Evolutionary conservation across 1,284 basidiomycete species (phyloP).

Genomic region (Ganoderma resinaceum): DNA sequence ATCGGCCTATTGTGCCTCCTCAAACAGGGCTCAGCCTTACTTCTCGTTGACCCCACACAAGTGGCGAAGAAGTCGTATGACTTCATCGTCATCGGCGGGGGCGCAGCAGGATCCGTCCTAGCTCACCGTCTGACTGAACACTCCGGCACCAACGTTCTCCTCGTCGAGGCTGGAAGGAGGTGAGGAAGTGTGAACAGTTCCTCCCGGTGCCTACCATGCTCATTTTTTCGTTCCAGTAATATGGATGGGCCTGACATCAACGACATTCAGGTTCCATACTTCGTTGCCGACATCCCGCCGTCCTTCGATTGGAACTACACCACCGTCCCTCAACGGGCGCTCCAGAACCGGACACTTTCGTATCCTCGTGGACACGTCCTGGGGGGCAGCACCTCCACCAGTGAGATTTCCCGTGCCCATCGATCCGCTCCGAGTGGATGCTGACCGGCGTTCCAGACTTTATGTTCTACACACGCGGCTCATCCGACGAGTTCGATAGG

Average conservation of each 20-base stretch:
- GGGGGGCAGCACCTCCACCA: slow-evolving; percentile 23
- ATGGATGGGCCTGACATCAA: neutral
- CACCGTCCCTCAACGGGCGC: slow-evolving; percentile 18
- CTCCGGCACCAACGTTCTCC: neutral
- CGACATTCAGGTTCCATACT: neutral
- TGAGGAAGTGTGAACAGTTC: neutral
- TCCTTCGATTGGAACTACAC: slow-evolving; percentile 27
- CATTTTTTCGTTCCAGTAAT: neutral
- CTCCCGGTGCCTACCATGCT: neutral
- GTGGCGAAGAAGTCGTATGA: neutral
- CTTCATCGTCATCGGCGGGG: neutral
- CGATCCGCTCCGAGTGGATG: neutral
- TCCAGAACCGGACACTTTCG: slow-evolving; percentile 12
- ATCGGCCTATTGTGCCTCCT: neutral
- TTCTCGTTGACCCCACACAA: neutral
- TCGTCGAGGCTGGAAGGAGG: neutral
- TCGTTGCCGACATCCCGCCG: neutral
- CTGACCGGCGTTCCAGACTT: slow-evolving; percentile 2
- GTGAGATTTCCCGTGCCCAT: slow-evolving; percentile 8
- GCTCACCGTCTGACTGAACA: neutral
- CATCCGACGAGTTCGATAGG: slow-evolving; percentile 16
- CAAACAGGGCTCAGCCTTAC: neutral
- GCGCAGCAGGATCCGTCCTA: neutral
- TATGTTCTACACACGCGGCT: slow-evolving; percentile 13
- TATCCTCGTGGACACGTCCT: slow-evolving; percentile 26